Conservation (phyloP, 306 rosid species). For the Cicer arietinum region DNA sequence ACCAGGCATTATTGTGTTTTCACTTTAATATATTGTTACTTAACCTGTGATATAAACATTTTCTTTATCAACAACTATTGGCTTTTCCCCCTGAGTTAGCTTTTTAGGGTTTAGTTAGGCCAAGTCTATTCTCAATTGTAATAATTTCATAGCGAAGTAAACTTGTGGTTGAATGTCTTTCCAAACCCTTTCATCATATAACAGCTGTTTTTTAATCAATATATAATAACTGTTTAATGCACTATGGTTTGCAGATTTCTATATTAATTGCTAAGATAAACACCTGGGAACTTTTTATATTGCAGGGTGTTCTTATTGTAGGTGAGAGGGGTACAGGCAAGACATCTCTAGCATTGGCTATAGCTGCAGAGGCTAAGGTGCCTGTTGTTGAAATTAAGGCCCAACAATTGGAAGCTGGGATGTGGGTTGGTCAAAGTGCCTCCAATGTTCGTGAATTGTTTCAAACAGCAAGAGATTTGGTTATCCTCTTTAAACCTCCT, state of each 20-base stretch:
- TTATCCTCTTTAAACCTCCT: constrained; percentile 55
- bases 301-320: constrained; percentile 94
- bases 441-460: constrained; percentile 94
- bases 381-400: constrained; percentile 92
- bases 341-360: constrained; percentile 96
- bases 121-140: constrained; percentile 22
- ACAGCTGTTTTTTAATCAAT: constrained; percentile 19
- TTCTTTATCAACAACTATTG: background rate
- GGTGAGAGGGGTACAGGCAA: constrained; percentile 99
- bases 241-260: constrained; percentile 36
- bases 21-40: constrained; percentile 27
- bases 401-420: constrained; percentile 92
- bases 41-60: constrained; percentile 18
- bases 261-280: constrained; percentile 30
- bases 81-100: background rate
- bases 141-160: constrained; percentile 13
- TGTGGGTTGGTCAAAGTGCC: constrained; percentile 99
- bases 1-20: constrained; percentile 17
- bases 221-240: constrained; percentile 30
- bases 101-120: constrained; percentile 19
- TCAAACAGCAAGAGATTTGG: constrained; percentile 99
- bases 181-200: constrained; percentile 20
- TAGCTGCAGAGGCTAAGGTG: constrained; percentile 97
- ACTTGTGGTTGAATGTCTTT: constrained; percentile 41
- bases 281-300: constrained; percentile 43